phyloP scores from a whole-genome alignment of 1,139 yeast genomes.

The Fermentozyma sake region DNA sequence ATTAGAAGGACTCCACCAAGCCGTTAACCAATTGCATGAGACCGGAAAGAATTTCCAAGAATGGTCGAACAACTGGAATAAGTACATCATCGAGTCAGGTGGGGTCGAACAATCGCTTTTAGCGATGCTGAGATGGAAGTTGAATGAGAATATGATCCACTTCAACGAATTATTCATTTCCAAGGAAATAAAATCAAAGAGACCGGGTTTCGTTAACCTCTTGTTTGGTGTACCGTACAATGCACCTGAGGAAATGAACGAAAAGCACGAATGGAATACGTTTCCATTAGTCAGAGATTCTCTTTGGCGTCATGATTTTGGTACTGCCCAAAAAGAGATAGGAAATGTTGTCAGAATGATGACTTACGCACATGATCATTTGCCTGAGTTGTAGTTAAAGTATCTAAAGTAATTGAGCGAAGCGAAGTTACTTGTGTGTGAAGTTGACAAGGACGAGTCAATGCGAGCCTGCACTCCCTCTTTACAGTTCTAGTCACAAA shows the following conservation, averaged over 20 bases:
- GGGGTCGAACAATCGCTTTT: slow-evolving; percentile 67
- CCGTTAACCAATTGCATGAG: slow-evolving; percentile 20
- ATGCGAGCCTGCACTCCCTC: no score
- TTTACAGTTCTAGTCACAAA: no score
- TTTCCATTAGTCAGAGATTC: slow-evolving; percentile 77
- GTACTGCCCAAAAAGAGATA: slow-evolving; percentile 54
- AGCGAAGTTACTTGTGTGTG: no score
- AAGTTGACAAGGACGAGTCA: no score
- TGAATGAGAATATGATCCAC: slow-evolving; percentile 64
- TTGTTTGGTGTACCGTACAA: slow-evolving; percentile 67
- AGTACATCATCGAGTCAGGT: slow-evolving; percentile 25
- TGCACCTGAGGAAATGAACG: slow-evolving; percentile 38
- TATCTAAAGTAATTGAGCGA: no score
- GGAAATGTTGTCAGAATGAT: slow-evolving; percentile 40
- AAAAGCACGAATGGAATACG: slow-evolving; percentile 52
- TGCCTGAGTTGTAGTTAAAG: neutral
- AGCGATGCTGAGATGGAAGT: slow-evolving; percentile 68
- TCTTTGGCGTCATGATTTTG: slow-evolving; percentile 45
- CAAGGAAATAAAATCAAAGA: slow-evolving; percentile 25
- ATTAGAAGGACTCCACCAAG: slow-evolving; percentile 20
- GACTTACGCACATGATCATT: no score
- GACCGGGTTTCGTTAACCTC: slow-evolving; percentile 67
- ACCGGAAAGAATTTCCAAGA: slow-evolving; percentile 25
- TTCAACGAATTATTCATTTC: slow-evolving; percentile 50
- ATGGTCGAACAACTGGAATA: slow-evolving; percentile 56